Evolutionary conservation across 768 basidiomycete species (phyloP).

Genomic region (Mycena galericulata): DNA sequence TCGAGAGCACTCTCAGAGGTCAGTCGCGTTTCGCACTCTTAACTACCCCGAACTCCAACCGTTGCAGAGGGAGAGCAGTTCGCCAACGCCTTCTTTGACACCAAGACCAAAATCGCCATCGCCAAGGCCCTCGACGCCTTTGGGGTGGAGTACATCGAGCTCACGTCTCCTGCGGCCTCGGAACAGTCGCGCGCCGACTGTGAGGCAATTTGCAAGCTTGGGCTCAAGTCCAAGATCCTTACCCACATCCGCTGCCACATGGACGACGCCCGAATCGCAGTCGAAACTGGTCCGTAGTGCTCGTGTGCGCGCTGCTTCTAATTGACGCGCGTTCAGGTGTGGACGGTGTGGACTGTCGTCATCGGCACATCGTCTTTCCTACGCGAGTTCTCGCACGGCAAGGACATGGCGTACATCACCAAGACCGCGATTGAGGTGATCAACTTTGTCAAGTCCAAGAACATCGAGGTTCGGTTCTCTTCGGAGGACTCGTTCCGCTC

Average conservation of each 20-base stretch:
- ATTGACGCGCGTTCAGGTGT: constrained; percentile 69
- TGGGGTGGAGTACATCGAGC: constrained; percentile 99
- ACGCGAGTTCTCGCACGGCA: constrained; percentile 99
- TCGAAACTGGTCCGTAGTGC: constrained; percentile 87
- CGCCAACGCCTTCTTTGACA: constrained; percentile 99
- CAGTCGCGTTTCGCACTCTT: constrained; percentile 38
- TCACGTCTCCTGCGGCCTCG: constrained; percentile 97
- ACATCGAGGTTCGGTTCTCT: constrained; percentile 99
- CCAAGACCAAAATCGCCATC: constrained; percentile 99
- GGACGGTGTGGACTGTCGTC: constrained; percentile 98
- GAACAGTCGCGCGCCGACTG: constrained; percentile 95
- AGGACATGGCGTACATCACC: constrained; percentile 99
- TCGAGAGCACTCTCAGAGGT: constrained; percentile 97
- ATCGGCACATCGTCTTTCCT: constrained; percentile 99
- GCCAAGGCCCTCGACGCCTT: constrained; percentile 98
- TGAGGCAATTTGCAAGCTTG: constrained; percentile 99
- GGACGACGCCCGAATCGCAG: constrained; percentile 98
- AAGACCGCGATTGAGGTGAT: constrained; percentile 99
- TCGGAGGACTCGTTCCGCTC: constrained; percentile 99
- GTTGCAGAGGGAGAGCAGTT: constrained; percentile 95
- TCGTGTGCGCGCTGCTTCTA: background rate
- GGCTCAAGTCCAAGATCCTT: constrained; percentile 94
- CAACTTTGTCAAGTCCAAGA: constrained; percentile 99
- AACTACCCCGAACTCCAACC: constrained; percentile 18
- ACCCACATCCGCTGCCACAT: constrained; percentile 99